phyloP scores from a whole-genome alignment of 1,284 basidiomycete species.

The Cystobasidium pallidum region DNA sequence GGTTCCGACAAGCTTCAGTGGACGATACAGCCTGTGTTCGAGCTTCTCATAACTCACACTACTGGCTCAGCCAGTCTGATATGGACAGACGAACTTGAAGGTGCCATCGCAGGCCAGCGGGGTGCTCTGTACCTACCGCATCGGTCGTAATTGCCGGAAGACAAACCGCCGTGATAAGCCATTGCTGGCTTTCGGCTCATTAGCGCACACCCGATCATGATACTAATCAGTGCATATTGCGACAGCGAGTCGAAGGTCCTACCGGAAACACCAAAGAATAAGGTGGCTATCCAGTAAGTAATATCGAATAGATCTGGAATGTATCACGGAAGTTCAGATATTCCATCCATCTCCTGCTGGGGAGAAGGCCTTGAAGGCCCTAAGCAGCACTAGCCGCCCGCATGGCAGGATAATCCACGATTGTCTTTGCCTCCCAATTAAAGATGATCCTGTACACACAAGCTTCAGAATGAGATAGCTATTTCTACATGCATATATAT shows the following conservation, averaged over 20 bases:
- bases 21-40: not conserved
- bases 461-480: not conserved
- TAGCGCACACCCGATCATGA: not conserved
- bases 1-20: too few species aligned
- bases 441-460: too few species aligned
- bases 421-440: not conserved
- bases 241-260: too few species aligned
- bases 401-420: too few species aligned
- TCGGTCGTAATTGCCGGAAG: not conserved
- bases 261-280: too few species aligned
- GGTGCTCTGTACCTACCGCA: not conserved
- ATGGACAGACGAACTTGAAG: constrained; percentile 20
- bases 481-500: not conserved
- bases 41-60: constrained; percentile 1
- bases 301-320: too few species aligned
- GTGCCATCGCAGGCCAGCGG: constrained; percentile 6
- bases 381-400: too few species aligned
- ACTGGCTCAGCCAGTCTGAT: constrained; percentile 41
- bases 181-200: not conserved
- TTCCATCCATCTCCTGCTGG: too few species aligned
- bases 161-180: not conserved
- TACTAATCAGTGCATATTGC: not conserved
- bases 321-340: too few species aligned
- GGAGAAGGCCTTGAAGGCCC: too few species aligned
- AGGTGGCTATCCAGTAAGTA: too few species aligned